Conservation (phyloP, 441 rosid species). For the Croton laevigatus region DNA sequence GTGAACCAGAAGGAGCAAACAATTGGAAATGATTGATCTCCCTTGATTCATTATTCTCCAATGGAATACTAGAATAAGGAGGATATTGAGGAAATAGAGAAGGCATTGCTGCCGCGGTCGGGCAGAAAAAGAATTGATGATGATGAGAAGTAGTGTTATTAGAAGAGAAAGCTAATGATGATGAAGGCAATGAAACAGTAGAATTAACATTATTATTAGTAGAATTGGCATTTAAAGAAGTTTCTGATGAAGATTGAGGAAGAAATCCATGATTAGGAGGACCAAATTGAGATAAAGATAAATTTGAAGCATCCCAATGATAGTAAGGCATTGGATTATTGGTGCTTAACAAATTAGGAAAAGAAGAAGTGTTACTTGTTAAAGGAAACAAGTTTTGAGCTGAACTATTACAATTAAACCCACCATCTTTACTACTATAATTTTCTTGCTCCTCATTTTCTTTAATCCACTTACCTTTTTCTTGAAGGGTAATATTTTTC, state of each 20-base stretch:
- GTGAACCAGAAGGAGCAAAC: conserved; percentile 38
- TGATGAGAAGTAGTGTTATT: background rate
- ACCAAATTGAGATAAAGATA: conserved; percentile 72
- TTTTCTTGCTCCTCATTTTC: conserved; percentile 24
- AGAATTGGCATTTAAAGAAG: conserved; percentile 28
- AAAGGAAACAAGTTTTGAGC: conserved; percentile 48
- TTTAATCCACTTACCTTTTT: conserved; percentile 70
- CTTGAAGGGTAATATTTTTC: conserved; percentile 22
- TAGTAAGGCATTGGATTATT: conserved; percentile 34
- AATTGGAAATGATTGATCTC: conserved; percentile 55
- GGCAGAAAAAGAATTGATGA: conserved; percentile 55
- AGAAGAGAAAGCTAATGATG: conserved; percentile 34
- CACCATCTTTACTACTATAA: conserved; percentile 22
- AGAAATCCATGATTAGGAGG: conserved; percentile 35
- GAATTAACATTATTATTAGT: conserved; percentile 15
- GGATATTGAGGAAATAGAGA: conserved; percentile 56
- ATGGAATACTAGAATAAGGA: conserved; percentile 36
- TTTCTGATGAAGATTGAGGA: conserved; percentile 31
- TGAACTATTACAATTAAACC: conserved; percentile 26
- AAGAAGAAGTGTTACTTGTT: conserved; percentile 32
- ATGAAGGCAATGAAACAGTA: conserved; percentile 17
- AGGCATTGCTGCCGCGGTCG: conserved; percentile 52
- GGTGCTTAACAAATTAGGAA: conserved; percentile 33
- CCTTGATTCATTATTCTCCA: conserved; percentile 32
- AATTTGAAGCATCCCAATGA: conserved; percentile 65